Conservation (phyloP, 2,329 filamentous ascomycete genomes). For the Ustulina deusta region DNA sequence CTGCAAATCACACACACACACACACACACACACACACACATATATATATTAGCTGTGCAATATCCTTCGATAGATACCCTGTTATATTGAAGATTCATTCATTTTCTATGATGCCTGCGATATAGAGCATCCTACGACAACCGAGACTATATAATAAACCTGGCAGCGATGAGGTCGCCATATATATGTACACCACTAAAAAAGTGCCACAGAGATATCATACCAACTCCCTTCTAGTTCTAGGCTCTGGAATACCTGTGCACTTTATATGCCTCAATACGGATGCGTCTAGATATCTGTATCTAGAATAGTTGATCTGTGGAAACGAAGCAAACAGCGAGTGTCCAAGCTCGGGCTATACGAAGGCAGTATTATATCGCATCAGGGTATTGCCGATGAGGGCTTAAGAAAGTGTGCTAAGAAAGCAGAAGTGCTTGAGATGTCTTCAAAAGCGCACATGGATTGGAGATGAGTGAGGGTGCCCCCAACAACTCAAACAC, state of each 20-base stretch:
- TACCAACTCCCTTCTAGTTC: not conserved
- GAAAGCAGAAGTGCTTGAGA: not conserved
- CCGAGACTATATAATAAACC: not conserved
- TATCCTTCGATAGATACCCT: not conserved
- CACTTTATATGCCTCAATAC: not conserved
- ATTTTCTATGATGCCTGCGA: no score
- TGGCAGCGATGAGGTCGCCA: not conserved
- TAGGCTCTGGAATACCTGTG: not conserved
- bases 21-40: not conserved
- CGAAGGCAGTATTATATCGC: not conserved
- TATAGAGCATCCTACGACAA: not conserved
- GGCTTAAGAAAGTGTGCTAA: not conserved
- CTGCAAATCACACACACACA: no score
- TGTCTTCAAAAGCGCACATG: not conserved
- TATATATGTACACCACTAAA: not conserved
- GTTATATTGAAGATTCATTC: not conserved
- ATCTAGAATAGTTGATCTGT: not conserved
- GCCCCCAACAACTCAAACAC: constrained; percentile 9
- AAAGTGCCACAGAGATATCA: not conserved
- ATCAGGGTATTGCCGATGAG: not conserved
- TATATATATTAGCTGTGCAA: not conserved
- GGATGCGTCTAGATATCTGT: not conserved
- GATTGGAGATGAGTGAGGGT: not conserved
- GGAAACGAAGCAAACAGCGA: not conserved
- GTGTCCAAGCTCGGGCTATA: not conserved